Evolutionary conservation across 805 yeast genomes (phyloP).

Genomic region (Torulaspora gathmanii): DNA sequence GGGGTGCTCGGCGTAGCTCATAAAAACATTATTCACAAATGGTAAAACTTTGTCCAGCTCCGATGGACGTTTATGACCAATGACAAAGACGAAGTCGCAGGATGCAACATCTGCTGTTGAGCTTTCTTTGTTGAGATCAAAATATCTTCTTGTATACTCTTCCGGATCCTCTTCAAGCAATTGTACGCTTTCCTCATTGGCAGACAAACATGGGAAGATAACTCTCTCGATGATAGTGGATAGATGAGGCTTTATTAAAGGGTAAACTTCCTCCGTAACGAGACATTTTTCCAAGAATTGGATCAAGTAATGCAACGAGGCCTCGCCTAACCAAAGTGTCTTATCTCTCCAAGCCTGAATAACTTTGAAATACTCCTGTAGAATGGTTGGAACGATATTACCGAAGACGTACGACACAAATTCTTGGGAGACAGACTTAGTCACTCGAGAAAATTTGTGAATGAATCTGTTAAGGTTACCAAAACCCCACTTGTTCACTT

Average conservation of each 20-base stretch:
- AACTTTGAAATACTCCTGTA: conserved; percentile 54
- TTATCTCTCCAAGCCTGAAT: conserved; percentile 39
- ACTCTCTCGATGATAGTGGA: conserved; percentile 63
- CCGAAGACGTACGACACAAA: conserved; percentile 53
- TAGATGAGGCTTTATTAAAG: conserved; percentile 56
- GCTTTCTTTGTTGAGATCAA: conserved; percentile 60
- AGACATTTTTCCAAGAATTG: conserved; percentile 62
- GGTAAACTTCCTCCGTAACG: conserved; percentile 54
- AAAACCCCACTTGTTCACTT: conserved; percentile 84
- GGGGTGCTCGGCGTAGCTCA: conserved; percentile 34
- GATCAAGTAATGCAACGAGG: conserved; percentile 61
- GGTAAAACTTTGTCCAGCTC: conserved; percentile 50
- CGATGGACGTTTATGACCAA: conserved; percentile 52
- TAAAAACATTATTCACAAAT: conserved; percentile 50
- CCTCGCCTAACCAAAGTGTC: conserved; percentile 57
- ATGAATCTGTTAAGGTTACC: conserved; percentile 71
- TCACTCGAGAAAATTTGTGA: conserved; percentile 53
- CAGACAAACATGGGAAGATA: conserved; percentile 70
- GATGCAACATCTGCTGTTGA: conserved; percentile 78
- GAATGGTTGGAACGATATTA: conserved; percentile 64
- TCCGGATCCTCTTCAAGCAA: conserved; percentile 75
- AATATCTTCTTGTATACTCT: conserved; percentile 71
- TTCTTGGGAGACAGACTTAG: conserved; percentile 39
- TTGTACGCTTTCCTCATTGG: conserved; percentile 60
- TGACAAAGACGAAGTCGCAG: conserved; percentile 62